Percentiles rank a stretch among this genome's conserved stretches.
phyloP scores from a whole-genome alignment of 177 flowering plant genomes.

The Vitis hybrid region DNA sequence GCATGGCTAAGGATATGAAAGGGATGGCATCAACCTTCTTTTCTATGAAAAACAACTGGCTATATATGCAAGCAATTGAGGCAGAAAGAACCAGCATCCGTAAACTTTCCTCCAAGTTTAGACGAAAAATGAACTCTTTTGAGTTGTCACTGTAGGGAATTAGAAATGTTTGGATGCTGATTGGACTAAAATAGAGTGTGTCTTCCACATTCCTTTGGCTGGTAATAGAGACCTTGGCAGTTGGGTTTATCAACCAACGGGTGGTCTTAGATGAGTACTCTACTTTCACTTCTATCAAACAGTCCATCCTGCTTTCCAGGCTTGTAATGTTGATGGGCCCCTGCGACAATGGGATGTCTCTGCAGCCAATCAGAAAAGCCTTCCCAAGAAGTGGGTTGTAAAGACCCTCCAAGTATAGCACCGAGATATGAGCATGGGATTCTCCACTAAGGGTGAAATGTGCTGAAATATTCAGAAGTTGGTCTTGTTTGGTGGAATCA shows the following conservation, averaged over 20 bases:
- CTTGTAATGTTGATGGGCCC: no score
- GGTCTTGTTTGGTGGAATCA: no score
- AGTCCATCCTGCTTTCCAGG: no score
- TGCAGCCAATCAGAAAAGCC: no score
- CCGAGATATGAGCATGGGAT: no score
- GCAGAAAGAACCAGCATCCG: slow-evolving; percentile 63
- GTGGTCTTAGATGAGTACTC: no score
- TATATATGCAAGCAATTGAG: slow-evolving; percentile 55
- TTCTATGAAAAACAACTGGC: slow-evolving; percentile 61
- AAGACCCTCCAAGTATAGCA: no score
- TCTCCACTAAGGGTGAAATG: no score
- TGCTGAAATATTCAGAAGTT: no score
- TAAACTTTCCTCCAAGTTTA: slow-evolving; percentile 71
- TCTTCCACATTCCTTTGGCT: slow-evolving; percentile 78
- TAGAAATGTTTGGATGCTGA: slow-evolving; percentile 63
- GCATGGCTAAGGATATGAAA: slow-evolving; percentile 73
- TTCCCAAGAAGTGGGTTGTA: no score
- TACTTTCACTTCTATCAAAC: no score
- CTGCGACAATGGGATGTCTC: no score
- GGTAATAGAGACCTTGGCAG: slow-evolving; percentile 62
- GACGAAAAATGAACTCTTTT: slow-evolving; percentile 67
- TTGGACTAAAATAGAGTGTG: slow-evolving; percentile 58
- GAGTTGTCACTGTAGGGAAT: slow-evolving; percentile 65
- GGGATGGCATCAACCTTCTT: slow-evolving; percentile 57
- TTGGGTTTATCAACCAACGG: slow-evolving; percentile 65